Evolutionary conservation across 1,139 yeast species (phyloP), one percentile per base, ranked within the genome.

Genomic region (Blastobotrys illinoisensis): DNA sequence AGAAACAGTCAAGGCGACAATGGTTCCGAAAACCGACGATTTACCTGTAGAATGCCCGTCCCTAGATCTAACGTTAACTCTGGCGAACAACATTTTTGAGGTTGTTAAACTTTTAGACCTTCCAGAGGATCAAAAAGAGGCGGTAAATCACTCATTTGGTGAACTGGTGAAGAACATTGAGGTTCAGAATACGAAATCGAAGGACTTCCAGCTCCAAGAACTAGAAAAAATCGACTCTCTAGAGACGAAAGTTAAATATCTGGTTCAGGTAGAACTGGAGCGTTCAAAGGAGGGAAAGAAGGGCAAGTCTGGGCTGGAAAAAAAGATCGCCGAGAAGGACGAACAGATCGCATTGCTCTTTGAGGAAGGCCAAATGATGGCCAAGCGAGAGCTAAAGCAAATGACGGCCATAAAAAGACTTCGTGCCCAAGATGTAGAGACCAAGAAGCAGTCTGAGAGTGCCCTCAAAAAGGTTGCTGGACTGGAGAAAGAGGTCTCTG

Each of bases 351-450:
- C 81, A 23, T 72, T 77, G 58, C 74, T 91, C 43, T 69, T 86
- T 65, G 82, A 80, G 56, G 98, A 91, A 69, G 97, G 97, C 3
- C 86, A 87, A 59, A 81, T 79, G 26, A 72, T 91, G 45, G 85
- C 96, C 0, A 79, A 79, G 56, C 86, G 82, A 58, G 97, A 93
- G 64, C 75, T 89, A 43, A 81, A 81, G 61, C 77, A 85, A 54
- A 83, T 81, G 64, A 88, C 83, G 44, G 75, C 84, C 1, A 81
- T 91, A 52, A 87, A 87, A 61, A 78, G 78, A 58, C 70, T 89
- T 50, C 80, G 82, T 54, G 68, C 77, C 5, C 76, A 77, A 21
- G 85, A 85, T 57, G 56, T 63, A 2, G 70, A 68, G 3, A 48
- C 60, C 5, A 68, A 66, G 21, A 62, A 61, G 18, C 56, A 56